Evolutionary conservation across 2,329 filamentous ascomycete species (phyloP), one percentile per base, ranked within the genome.

Genomic region (Verticillium albo-atrum): DNA sequence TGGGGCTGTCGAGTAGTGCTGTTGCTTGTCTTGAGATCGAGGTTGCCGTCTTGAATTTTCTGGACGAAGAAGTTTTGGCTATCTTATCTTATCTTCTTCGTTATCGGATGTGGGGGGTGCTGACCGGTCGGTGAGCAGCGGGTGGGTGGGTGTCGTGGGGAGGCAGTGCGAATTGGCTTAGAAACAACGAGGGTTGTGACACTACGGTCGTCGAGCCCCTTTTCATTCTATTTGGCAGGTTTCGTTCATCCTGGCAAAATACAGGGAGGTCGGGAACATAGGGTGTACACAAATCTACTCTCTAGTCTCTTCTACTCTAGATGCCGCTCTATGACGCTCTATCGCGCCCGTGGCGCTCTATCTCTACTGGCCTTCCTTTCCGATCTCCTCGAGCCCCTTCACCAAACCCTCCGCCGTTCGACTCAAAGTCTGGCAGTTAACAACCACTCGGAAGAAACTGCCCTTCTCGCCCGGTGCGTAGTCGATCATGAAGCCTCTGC

Each of bases 361-460:
- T 23, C 14, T 47, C 37, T 47, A 47, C 37, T 47, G n/a, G 6
- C 37, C 57, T 58, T 75, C 71, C 55, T 52, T 64, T 4, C 77
- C 79, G 23, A 79, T 76, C 59, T 77, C 75, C 60, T 81, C 74
- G n/a, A 87, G 71, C 2, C 81, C 83, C 66, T 76, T 79, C 7
- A 85, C 74, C 35, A 88, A 71, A 0, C 81, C 80, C 10, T 82
- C 77, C 1, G 85, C 75, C 0, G 83, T 86, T 4, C 74, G 74
- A 61, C 67, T 70, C 55, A 81, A 67, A 12, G 84, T 86, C 74
- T 84, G 81, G 57, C 76, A 77, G 65, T 86, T 86, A 4, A 86
- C 78, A 47, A 86, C 84, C 1, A 84, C 82, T n/a, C 83, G 75
- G 69, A 86, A 81, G 68, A 86, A 85, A 66, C 79, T 80, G 2